Conservation (phyloP, 2,329 filamentous ascomycete species). For the Neocucurbitaria cava region DNA sequence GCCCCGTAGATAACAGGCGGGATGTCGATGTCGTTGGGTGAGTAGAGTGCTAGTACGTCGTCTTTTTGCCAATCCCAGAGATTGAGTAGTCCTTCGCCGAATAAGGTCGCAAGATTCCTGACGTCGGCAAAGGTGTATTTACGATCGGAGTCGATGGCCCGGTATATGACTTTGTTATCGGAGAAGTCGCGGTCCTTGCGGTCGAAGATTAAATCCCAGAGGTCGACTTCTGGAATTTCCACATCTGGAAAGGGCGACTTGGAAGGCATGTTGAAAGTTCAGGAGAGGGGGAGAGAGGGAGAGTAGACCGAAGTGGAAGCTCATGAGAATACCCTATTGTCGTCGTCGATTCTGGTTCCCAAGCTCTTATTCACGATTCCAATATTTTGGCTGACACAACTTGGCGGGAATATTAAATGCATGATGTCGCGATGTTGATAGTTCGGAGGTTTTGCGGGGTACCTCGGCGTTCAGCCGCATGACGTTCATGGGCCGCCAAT, state of each 20-base stretch:
- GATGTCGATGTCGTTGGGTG: constrained; percentile 84
- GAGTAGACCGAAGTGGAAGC: no score
- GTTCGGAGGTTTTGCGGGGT: neutral
- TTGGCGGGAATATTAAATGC: neutral
- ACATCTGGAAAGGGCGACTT: constrained; percentile 33
- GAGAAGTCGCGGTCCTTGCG: constrained; percentile 28
- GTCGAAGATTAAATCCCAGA: constrained; percentile 33
- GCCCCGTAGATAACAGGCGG: constrained; percentile 76
- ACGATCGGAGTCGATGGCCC: constrained; percentile 22
- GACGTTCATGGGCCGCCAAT: neutral
- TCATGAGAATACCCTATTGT: no score
- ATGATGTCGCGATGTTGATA: neutral
- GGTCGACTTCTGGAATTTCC: constrained; percentile 26
- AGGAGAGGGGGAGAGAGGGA: neutral
- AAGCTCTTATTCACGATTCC: neutral
- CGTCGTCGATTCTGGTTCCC: no score
- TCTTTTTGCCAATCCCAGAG: constrained; percentile 79
- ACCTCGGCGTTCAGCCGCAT: constrained; percentile 6
- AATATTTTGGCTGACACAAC: neutral
- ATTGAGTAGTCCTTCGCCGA: constrained; percentile 78
- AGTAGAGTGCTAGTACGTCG: constrained; percentile 81
- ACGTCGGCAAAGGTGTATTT: constrained; percentile 73
- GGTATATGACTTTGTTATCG: constrained; percentile 34
- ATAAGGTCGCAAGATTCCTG: constrained; percentile 69
- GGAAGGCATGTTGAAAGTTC: constrained; percentile 17